These are phyloP conservation scores for Trapa bicornis DNA, from an alignment of 345 rosid species.

Conservation along the genomic window DNA sequence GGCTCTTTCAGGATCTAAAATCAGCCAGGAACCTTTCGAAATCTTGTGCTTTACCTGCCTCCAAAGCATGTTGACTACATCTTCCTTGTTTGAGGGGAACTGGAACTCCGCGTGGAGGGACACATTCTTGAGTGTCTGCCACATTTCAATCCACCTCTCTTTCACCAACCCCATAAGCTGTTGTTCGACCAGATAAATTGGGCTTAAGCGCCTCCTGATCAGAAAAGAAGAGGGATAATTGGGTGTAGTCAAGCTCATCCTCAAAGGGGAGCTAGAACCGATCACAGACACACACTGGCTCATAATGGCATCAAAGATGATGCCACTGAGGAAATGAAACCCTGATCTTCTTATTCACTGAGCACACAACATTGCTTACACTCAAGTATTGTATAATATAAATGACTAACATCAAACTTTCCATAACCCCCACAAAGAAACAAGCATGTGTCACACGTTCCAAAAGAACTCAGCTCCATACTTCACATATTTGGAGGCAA, in stretches of 20 bases:
- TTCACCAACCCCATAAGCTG: conserved; percentile 35
- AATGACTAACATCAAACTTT: no score
- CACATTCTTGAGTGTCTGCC: conserved; percentile 53
- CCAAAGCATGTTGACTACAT: conserved; percentile 91
- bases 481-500: conserved; percentile 31
- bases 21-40: conserved; percentile 56
- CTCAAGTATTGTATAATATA: no score
- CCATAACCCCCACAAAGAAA: no score
- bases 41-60: conserved; percentile 72
- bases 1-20: background rate
- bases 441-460: no score
- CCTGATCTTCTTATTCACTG: no score
- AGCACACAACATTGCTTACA: no score
- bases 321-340: no score
- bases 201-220: conserved; percentile 60
- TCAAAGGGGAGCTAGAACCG: conserved; percentile 76
- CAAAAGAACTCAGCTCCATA: background rate
- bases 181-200: conserved; percentile 42
- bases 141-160: conserved; percentile 59
- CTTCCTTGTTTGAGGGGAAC: conserved; percentile 56
- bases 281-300: conserved; percentile 86
- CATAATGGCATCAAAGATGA: conserved; percentile 65
- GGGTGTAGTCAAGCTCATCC: conserved; percentile 71
- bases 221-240: conserved; percentile 57
- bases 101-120: conserved; percentile 47